A percentile compares a stretch with the other conserved stretches of the same genome.
These are phyloP conservation scores for Xylariaceae sp. DNA, from an alignment of 2,329 filamentous ascomycete species.

Conservation along the genomic window DNA sequence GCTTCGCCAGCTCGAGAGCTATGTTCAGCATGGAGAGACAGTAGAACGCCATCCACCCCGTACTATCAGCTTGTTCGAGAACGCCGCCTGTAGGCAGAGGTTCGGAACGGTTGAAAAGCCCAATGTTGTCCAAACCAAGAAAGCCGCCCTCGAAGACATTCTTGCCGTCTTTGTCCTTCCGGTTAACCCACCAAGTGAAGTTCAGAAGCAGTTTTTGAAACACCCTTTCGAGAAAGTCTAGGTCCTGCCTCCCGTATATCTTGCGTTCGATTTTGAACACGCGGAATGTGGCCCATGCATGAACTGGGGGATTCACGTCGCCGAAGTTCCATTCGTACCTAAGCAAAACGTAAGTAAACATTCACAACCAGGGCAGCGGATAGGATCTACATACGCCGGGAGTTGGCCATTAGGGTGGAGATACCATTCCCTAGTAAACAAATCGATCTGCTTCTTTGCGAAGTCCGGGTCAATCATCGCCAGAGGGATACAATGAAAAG, in stretches of 20 bases:
- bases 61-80: constrained; percentile 94
- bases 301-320: constrained; percentile 93
- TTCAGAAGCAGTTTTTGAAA: constrained; percentile 95
- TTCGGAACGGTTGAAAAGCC: constrained; percentile 94
- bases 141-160: constrained; percentile 98
- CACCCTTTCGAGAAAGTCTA: constrained; percentile 92
- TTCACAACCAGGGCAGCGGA: neutral
- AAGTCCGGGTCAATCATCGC: constrained; percentile 98
- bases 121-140: constrained; percentile 93
- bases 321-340: constrained; percentile 94
- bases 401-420: constrained; percentile 96
- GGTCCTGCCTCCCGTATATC: constrained; percentile 88
- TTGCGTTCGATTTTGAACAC: constrained; percentile 98
- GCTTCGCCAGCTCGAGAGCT: constrained; percentile 88
- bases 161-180: constrained; percentile 90
- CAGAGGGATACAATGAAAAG: constrained; percentile 92
- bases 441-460: constrained; percentile 93
- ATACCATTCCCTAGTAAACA: constrained; percentile 97
- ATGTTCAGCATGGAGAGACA: constrained; percentile 97
- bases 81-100: constrained; percentile 89
- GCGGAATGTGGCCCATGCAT: constrained; percentile 92
- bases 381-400: constrained; percentile 60
- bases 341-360: neutral
- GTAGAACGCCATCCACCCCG: constrained; percentile 99
- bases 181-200: constrained; percentile 99